Conservation (phyloP, 1,139 yeast species). For the Scheffersomyces illinoinensis region DNA sequence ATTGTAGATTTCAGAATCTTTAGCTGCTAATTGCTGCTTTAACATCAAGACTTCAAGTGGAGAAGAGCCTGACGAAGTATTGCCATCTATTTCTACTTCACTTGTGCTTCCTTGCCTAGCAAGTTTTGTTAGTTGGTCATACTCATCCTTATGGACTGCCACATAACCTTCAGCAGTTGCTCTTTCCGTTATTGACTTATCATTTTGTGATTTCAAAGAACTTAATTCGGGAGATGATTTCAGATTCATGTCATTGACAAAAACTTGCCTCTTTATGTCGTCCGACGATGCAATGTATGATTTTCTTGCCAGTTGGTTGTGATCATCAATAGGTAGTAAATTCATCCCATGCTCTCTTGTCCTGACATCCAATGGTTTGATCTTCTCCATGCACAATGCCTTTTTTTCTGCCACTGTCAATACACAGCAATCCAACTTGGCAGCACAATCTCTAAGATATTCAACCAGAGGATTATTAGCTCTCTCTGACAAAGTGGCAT, state of each 20-base stretch:
- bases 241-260: slow-evolving; percentile 27
- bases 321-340: slow-evolving; percentile 24
- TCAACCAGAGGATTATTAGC: slow-evolving; percentile 4
- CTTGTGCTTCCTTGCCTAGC: slow-evolving; percentile 9
- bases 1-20: slow-evolving; percentile 31
- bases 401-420: slow-evolving; percentile 1
- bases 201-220: slow-evolving; percentile 14
- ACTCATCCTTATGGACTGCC: slow-evolving; percentile 9
- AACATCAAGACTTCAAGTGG: slow-evolving; percentile 14
- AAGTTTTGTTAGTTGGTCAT: slow-evolving; percentile 16
- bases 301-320: slow-evolving; percentile 32
- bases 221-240: slow-evolving; percentile 27
- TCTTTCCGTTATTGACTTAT: slow-evolving; percentile 9
- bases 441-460: background rate
- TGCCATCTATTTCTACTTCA: background rate
- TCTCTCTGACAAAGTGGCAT: slow-evolving; percentile 6
- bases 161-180: slow-evolving; percentile 14
- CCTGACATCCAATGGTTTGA: slow-evolving; percentile 22
- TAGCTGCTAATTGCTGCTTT: slow-evolving; percentile 35
- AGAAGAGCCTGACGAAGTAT: background rate
- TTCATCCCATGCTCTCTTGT: slow-evolving; percentile 25
- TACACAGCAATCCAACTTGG: background rate
- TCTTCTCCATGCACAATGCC: slow-evolving; percentile 1
- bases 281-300: slow-evolving; percentile 43
- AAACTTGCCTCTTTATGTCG: slow-evolving; percentile 27